Evolutionary conservation across 805 yeast species (phyloP).

Genomic region (Barnettozyma populi): DNA sequence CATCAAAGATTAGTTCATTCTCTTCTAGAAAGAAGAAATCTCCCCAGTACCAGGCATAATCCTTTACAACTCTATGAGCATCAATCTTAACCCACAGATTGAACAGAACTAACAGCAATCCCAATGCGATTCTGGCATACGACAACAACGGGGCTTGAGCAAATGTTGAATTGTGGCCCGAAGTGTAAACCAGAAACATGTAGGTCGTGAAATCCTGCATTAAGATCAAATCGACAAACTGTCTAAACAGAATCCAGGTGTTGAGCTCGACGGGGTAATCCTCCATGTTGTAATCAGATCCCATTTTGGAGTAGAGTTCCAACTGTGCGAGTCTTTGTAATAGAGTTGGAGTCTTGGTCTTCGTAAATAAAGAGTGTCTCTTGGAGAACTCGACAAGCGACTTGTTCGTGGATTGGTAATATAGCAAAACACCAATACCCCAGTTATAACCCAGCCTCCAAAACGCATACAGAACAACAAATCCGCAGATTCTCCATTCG

Average conservation of each 20-base stretch:
- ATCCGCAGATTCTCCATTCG: slow-evolving; percentile 23
- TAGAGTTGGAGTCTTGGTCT: slow-evolving; percentile 26
- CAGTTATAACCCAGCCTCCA: slow-evolving; percentile 75
- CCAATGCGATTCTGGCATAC: slow-evolving; percentile 48
- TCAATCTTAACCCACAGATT: slow-evolving; percentile 82
- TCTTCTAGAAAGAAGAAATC: slow-evolving; percentile 81
- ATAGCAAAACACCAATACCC: slow-evolving; percentile 71
- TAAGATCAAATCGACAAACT: slow-evolving; percentile 71
- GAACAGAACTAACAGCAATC: slow-evolving; percentile 58
- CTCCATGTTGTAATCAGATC: slow-evolving; percentile 29
- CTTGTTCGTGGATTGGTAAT: slow-evolving; percentile 57
- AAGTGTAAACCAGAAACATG: slow-evolving; percentile 48
- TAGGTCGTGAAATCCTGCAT: slow-evolving; percentile 83
- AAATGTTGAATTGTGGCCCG: slow-evolving; percentile 28
- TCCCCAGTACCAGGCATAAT: slow-evolving; percentile 95
- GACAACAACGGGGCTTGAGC: slow-evolving; percentile 42
- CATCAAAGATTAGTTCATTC: slow-evolving; percentile 72
- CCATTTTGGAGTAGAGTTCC: slow-evolving; percentile 45
- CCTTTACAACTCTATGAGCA: slow-evolving; percentile 84
- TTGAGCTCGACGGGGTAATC: slow-evolving; percentile 68
- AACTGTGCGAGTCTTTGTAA: slow-evolving; percentile 38
- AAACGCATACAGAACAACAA: slow-evolving; percentile 53
- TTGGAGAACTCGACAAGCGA: slow-evolving; percentile 48
- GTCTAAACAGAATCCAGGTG: slow-evolving; percentile 77
- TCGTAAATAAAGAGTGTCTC: slow-evolving; percentile 39